These are phyloP conservation scores for Ophiorrhiza pumila DNA, from an alignment of 257 asterid genomes.

Conservation along the genomic window DNA sequence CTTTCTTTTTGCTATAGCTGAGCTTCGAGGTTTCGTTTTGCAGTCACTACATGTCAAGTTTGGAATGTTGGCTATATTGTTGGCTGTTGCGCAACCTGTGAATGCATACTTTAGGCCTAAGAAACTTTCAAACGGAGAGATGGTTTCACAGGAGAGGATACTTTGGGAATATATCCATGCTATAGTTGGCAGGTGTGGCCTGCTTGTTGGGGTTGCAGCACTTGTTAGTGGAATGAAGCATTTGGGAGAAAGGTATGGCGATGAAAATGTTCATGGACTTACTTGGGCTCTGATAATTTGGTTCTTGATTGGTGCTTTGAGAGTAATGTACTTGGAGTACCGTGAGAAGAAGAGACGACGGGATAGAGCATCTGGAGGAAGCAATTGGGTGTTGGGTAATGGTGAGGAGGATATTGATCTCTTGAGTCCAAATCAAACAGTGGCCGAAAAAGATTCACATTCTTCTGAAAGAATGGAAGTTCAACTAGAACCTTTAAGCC, in stretches of 20 bases:
- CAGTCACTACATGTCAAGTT: conserved; percentile 72
- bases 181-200: conserved; percentile 68
- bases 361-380: conserved; percentile 46
- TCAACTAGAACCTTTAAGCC: conserved; percentile 80
- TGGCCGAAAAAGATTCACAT: conserved; percentile 44
- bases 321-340: conserved; percentile 65
- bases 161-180: conserved; percentile 78
- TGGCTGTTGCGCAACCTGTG: conserved; percentile 72
- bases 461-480: conserved; percentile 76
- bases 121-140: conserved; percentile 57
- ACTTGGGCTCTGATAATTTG: conserved; percentile 82
- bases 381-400: conserved; percentile 85
- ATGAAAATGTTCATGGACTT: conserved; percentile 66
- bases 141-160: conserved; percentile 41
- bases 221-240: conserved; percentile 88
- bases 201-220: conserved; percentile 71
- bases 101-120: conserved; percentile 88
- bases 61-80: conserved; percentile 74
- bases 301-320: conserved; percentile 64
- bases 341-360: conserved; percentile 51
- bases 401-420: conserved; percentile 71
- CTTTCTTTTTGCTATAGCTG: conserved; percentile 95
- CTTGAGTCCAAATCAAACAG: conserved; percentile 41
- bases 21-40: conserved; percentile 72
- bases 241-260: conserved; percentile 81